phyloP scores from a whole-genome alignment of 441 rosid species.

The Macaranga tanarius region DNA sequence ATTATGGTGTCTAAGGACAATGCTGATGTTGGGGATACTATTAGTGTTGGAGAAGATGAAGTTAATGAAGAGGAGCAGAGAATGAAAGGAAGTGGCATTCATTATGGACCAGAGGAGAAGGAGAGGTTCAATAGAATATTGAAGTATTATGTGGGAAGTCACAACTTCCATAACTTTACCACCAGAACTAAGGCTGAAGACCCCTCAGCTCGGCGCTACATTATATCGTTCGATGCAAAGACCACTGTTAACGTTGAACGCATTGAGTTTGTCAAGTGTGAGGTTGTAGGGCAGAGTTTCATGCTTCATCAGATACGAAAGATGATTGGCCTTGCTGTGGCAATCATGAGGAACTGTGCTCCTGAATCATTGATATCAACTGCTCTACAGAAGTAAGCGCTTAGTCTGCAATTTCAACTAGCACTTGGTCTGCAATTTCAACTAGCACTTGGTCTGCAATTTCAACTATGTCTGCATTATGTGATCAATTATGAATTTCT shows the following conservation, averaged over 20 bases:
- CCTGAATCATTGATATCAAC: slow-evolving; percentile 63
- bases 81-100: slow-evolving; percentile 33
- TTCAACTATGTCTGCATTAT: not conserved
- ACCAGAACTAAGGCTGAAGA: slow-evolving; percentile 88
- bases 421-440: slow-evolving; percentile 11
- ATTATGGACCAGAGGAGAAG: slow-evolving; percentile 66
- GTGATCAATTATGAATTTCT: not conserved
- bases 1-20: slow-evolving; percentile 3
- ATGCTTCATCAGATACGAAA: slow-evolving; percentile 98
- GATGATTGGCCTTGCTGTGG: slow-evolving; percentile 90
- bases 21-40: not conserved
- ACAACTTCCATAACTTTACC: slow-evolving; percentile 94
- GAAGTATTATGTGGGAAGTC: slow-evolving; percentile 70
- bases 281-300: slow-evolving; percentile 95
- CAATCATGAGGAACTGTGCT: slow-evolving; percentile 79
- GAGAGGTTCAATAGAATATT: slow-evolving; percentile 78
- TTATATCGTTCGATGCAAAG: slow-evolving; percentile 65
- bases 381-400: slow-evolving; percentile 67
- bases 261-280: slow-evolving; percentile 86
- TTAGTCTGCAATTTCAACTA: not conserved
- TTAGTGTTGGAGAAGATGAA: slow-evolving; percentile 25
- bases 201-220: slow-evolving; percentile 74
- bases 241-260: slow-evolving; percentile 56
- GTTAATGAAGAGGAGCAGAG: slow-evolving; percentile 26
- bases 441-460: slow-evolving; percentile 16